These are phyloP conservation scores for Macaranga tanarius DNA, from an alignment of 441 rosid species.

Conservation along the genomic window DNA sequence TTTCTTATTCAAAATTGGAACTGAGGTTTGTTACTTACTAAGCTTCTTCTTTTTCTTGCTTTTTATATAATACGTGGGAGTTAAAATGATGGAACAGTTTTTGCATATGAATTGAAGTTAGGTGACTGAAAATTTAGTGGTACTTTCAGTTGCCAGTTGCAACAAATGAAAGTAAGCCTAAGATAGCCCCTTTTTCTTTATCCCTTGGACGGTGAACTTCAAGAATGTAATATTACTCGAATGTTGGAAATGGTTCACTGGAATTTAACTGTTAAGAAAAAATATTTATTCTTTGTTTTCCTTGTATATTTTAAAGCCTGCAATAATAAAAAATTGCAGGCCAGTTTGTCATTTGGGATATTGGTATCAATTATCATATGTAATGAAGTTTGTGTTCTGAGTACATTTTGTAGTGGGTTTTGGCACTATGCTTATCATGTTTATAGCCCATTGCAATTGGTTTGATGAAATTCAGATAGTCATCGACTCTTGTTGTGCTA, in stretches of 20 bases:
- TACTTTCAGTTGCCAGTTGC: background rate
- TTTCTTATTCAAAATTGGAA: slow-evolving; percentile 89
- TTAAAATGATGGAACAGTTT: background rate
- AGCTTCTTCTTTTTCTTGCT: background rate
- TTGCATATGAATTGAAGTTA: background rate
- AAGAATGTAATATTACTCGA: background rate
- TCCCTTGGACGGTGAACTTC: background rate
- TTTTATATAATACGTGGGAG: background rate
- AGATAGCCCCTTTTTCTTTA: too few relatives aligned
- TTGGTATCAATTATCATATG: background rate
- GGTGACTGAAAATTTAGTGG: background rate
- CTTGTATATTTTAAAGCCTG: slow-evolving; percentile 5
- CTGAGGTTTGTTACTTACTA: slow-evolving; percentile 54
- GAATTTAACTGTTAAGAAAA: background rate
- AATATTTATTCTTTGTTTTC: background rate
- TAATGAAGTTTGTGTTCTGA: background rate
- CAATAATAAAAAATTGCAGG: background rate
- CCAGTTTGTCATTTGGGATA: background rate
- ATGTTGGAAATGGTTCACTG: background rate
- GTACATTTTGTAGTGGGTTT: background rate
- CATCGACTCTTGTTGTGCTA: slow-evolving; percentile 92
- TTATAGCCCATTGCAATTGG: background rate
- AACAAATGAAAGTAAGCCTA: background rate
- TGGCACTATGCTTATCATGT: background rate
- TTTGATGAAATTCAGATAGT: slow-evolving; percentile 38